Percentiles rank a stretch among this genome's conserved stretches.
Conservation (phyloP, 345 rosid genomes). For the Anacardium occidentale region DNA sequence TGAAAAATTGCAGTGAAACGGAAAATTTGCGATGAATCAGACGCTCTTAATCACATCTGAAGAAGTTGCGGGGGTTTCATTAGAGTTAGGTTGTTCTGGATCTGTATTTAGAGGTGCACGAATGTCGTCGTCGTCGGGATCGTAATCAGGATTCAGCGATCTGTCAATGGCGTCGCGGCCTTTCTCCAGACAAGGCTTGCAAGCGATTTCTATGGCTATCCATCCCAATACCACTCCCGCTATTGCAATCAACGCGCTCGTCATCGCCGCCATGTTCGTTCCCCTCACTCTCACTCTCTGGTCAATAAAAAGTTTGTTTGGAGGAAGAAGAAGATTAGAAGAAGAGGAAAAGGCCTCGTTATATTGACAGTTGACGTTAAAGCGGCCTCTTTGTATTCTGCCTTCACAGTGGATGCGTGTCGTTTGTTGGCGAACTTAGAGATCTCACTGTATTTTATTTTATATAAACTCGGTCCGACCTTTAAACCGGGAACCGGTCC, state of each 20-base stretch:
- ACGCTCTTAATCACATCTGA: constrained; percentile 34
- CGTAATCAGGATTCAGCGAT: constrained; percentile 78
- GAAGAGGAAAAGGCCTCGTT: too few relatives aligned
- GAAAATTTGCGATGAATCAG: constrained; percentile 12
- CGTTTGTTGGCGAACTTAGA: too few relatives aligned
- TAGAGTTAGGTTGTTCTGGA: constrained; percentile 18
- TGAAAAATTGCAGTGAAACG: neutral
- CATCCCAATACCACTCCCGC: constrained; percentile 72
- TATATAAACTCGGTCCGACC: too few relatives aligned
- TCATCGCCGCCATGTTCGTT: constrained; percentile 53
- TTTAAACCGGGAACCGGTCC: too few relatives aligned
- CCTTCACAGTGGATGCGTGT: too few relatives aligned
- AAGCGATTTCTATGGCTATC: constrained; percentile 80
- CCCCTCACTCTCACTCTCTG: neutral
- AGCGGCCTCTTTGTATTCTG: too few relatives aligned
- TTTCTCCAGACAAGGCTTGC: constrained; percentile 72
- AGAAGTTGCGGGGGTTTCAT: constrained; percentile 18
- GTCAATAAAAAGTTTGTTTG: too few relatives aligned
- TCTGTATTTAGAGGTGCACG: constrained; percentile 47
- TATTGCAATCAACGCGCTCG: constrained; percentile 63
- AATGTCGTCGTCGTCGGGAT: constrained; percentile 55
- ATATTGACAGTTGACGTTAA: too few relatives aligned
- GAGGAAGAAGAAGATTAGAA: too few relatives aligned
- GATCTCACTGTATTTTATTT: too few relatives aligned
- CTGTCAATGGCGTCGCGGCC: constrained; percentile 81